Evolutionary conservation across 768 basidiomycete species (phyloP).

Genomic region (Tephrocybe sp.): DNA sequence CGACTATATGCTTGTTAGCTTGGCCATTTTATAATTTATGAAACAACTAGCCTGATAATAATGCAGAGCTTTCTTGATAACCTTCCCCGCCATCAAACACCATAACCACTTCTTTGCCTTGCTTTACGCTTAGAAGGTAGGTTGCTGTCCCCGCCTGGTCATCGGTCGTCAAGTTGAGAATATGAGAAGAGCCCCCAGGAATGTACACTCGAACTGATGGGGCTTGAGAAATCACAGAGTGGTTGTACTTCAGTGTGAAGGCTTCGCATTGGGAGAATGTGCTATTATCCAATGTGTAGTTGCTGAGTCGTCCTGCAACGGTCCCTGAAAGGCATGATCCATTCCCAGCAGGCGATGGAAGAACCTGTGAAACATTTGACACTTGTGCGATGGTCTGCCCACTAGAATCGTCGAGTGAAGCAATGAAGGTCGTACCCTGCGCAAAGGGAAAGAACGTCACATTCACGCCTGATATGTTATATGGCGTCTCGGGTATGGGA

Average conservation of each 20-base stretch:
- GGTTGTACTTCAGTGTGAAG: slow-evolving; percentile 43
- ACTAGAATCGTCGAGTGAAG: slow-evolving; percentile 46
- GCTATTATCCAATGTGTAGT: slow-evolving; percentile 29
- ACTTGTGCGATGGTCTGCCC: slow-evolving; percentile 38
- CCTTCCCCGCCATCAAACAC: slow-evolving; percentile 39
- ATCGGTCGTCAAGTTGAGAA: slow-evolving; percentile 24
- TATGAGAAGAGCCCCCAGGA: slow-evolving; percentile 29
- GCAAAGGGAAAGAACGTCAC: slow-evolving; percentile 52
- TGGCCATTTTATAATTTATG: background rate
- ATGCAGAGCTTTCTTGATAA: slow-evolving; percentile 36
- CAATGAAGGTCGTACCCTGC: slow-evolving; percentile 48
- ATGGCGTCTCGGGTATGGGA: slow-evolving; percentile 35
- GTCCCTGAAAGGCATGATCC: slow-evolving; percentile 36
- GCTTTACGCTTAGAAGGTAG: slow-evolving; percentile 39
- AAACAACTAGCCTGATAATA: slow-evolving; percentile 36
- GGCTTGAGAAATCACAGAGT: slow-evolving; percentile 23
- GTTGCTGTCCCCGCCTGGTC: slow-evolving; percentile 32
- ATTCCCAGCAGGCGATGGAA: slow-evolving; percentile 34
- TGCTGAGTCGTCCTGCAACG: slow-evolving; percentile 12
- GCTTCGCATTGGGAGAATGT: slow-evolving; percentile 45
- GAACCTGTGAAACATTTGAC: slow-evolving; percentile 47
- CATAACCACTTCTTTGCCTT: slow-evolving; percentile 38
- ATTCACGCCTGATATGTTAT: slow-evolving; percentile 36
- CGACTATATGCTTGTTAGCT: slow-evolving; percentile 20
- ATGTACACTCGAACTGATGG: slow-evolving; percentile 37